Base-by-base conservation (phyloP, 2,329 filamentous ascomycete species). In the Arachnopeziza araneosa region DNA sequence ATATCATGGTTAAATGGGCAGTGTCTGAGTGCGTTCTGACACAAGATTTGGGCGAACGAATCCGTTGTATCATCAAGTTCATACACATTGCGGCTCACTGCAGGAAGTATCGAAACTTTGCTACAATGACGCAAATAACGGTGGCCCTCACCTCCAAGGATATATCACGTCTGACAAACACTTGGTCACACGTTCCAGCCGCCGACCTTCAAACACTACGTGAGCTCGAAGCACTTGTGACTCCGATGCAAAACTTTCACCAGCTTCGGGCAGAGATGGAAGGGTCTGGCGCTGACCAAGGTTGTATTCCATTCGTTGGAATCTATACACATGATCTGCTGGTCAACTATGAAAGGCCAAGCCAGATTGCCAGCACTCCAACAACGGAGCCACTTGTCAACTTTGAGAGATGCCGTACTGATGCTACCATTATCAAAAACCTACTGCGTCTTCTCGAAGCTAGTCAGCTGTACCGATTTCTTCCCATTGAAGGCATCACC, bases 1-100 rank as follows among this genome's bases (percentile, higher is more conserved):
- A 95, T 73, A 84, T 95, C 64, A 89, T 93, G 77, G 90, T 93
- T 63, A 93, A 93, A 73, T 95, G 90, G 90, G 87, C 85, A 26
- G 83, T 92, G 26, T 93, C 90, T 0, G 89, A 93, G 73, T 83
- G 89, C 65, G 82, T 95, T 9, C 79, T 95, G 54, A 95, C 89
- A 0, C 83, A 87, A 64, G 78, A 86, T 59, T 75, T 87, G 12
- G 84, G 87, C 62, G 90, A 95, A 74, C 82, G 90, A 56, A 89
- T 89, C 23, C 80, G 86, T 48, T 91, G 87, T 71, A 84, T 95
- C 64, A 86, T 89, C 73, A 93, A 95, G 74, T 88, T 83, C 71
- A 90, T 95, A 61, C 90, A 93, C 75, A 90, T 93, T 65, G 90
- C 90, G 2, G 80, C 81, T 1, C 88, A 92, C 73, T 90, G 88